A percentile compares a stretch with the other conserved stretches of the same genome.
These are phyloP conservation scores for Crithidia mellificae DNA, from an alignment of 208 protist species.

Conservation along the genomic window DNA sequence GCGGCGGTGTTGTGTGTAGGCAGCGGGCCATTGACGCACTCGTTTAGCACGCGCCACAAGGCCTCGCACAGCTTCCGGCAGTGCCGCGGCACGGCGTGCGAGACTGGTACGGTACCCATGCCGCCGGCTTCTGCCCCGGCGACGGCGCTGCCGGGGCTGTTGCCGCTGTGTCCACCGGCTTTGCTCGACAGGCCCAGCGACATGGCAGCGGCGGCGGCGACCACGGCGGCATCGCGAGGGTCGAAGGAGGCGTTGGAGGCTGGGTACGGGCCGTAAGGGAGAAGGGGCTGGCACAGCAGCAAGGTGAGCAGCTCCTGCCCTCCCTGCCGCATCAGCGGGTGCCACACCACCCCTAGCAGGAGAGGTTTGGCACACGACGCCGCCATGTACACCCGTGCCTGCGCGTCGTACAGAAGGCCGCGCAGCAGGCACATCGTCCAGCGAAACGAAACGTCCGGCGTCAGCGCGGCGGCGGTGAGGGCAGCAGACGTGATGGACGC, in stretches of 20 bases:
- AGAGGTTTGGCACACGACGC: slow-evolving; percentile 14
- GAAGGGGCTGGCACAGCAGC: slow-evolving; percentile 27
- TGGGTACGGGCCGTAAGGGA: too few relatives aligned
- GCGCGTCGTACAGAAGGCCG: slow-evolving; percentile 10
- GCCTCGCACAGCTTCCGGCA: slow-evolving; percentile 24
- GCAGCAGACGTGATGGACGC: slow-evolving; percentile 13
- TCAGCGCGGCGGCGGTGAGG: background rate
- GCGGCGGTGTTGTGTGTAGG: slow-evolving; percentile 1
- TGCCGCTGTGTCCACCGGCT: too few relatives aligned
- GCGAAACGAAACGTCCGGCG: slow-evolving; percentile 10
- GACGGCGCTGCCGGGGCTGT: slow-evolving; percentile 1
- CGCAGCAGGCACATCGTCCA: slow-evolving; percentile 23
- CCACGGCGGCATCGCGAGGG: background rate
- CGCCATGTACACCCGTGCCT: slow-evolving; percentile 29
- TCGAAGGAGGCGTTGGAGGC: background rate
- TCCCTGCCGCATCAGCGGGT: slow-evolving; percentile 23
- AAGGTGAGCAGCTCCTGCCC: slow-evolving; percentile 24
- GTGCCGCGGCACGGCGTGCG: slow-evolving; percentile 24
- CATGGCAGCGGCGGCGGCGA: background rate
- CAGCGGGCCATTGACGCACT: slow-evolving; percentile 20
- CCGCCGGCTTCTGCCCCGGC: background rate
- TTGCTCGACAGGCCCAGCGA: background rate
- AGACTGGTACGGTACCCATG: background rate
- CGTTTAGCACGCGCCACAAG: slow-evolving; percentile 24
- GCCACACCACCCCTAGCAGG: slow-evolving; percentile 27